Evolutionary conservation across 306 rosid species (phyloP), one percentile per base, ranked within the genome.

Genomic region (Datisca glomerata): DNA sequence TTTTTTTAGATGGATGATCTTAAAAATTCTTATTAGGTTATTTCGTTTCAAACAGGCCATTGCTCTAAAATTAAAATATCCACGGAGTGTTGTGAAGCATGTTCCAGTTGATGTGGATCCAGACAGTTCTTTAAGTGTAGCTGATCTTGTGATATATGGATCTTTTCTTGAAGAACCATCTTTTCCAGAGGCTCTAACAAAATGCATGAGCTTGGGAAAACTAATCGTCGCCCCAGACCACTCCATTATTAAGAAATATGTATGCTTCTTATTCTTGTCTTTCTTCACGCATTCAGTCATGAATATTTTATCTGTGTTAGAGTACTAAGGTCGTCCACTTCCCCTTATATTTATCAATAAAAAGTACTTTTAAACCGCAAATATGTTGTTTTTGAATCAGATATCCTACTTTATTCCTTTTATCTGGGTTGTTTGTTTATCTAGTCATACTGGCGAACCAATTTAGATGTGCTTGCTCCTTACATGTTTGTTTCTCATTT

Each of bases 131-230:
- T 64, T 91, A 37, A 58, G 55, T 29, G 23, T 47, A 20, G 81
- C 92, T 16, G 87, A 85, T 50, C 69, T 80, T 34, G 85, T 91
- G 64, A 64, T 91, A 31, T 85, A 85, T 49, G 96, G 99, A 38
- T 91, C 99, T 19, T 73, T 78, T 47, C 75, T 68, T 40, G 87
- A 84, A 64, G 96, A 78, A 47, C 85, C 66, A 61, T 73, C 80
- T 33, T 85, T 91, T 66, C 99, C 96, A 1, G 82, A 70, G 59
- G 56, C 78, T 73, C 73, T 91, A 67, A 39, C 69, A 43, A 80
- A 75, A 73, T 95, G 96, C 41, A 78, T 91, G 99, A 62, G 85
- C 76, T 85, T 80, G 43, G 96, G 63, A 62, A 91, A 85, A 39
- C 96, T 92, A 60, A 68, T 85, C 63, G 57, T 91, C 28, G 96